Evolutionary conservation across 1,284 basidiomycete genomes (phyloP), one percentile per base, ranked within the genome.

Genomic region (Neonothopanus nambi): DNA sequence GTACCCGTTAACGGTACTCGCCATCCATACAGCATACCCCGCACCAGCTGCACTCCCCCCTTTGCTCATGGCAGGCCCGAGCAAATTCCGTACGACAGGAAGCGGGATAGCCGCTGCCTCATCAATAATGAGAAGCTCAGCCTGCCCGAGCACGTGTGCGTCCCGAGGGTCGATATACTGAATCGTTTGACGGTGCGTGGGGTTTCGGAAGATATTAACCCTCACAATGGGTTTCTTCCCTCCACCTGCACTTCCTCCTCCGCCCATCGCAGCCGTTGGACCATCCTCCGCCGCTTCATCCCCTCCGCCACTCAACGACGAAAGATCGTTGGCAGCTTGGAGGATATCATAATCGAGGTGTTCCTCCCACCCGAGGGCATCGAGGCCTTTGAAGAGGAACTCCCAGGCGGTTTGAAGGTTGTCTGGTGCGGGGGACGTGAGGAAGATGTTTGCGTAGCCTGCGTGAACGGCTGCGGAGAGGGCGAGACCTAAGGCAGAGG

Each of bases 111-210:
- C 97, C 5, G 97, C 97, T 3, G 96, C 97, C 72, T 99, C 97
- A 63, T 99, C 97, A 56, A 99, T 97, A 61, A 99, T 91, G 58
- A 99, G 89, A 3, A 99, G 83, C 67, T 99, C 97, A 1, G 97
- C 97, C 68, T 99, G 97, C 8, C 96, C 95, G 9, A 99, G 83
- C 12, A 98, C 95, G 67, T 98, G 95, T 0, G 93, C 89, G 66
- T 99, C 97, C 77, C 97, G 87, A 1, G 97, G 97, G 78, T 96
- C 91, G 50, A 99, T 98, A 70, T 98, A 99, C 90, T 95, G 94
- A 48, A 98, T 93, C 3, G 95, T 97, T 72, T 97, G 95, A 43
- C 95, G 81, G 70, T 97, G 94, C n/a, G 46, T 43, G 20, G 46
- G 40, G 33, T 41, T 45, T 9, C 54, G 44, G 78, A 98, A 98